Evolutionary conservation across 164 flowering plant species (phyloP).

Genomic region (Vitis rupestris): DNA sequence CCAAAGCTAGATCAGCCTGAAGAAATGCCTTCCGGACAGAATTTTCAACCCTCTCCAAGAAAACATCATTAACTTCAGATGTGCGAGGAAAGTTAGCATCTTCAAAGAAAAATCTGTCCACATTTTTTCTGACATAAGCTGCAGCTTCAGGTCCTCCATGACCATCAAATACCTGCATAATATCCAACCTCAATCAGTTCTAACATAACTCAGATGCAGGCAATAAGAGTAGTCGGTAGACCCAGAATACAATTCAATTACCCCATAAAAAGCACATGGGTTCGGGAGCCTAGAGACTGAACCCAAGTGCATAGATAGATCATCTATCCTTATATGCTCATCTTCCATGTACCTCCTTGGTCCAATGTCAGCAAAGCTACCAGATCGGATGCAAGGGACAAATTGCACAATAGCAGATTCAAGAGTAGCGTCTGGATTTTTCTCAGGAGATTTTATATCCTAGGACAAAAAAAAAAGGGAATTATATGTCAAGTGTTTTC

Average conservation of each 20-base stretch:
- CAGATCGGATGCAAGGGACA: slow-evolving; percentile 49
- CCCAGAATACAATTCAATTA: slow-evolving; percentile 18
- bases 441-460: slow-evolving; percentile 23
- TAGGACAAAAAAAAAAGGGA: slow-evolving; percentile 9
- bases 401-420: slow-evolving; percentile 17
- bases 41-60: slow-evolving; percentile 51
- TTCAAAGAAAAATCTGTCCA: slow-evolving; percentile 60
- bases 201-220: neutral
- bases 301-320: slow-evolving; percentile 41
- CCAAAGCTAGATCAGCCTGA: slow-evolving; percentile 71
- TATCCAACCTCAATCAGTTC: slow-evolving; percentile 3
- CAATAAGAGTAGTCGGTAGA: neutral
- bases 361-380: slow-evolving; percentile 58
- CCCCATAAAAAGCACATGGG: slow-evolving; percentile 83
- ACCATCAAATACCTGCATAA: slow-evolving; percentile 83
- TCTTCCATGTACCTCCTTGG: slow-evolving; percentile 58
- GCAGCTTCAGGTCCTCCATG: slow-evolving; percentile 98
- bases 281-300: slow-evolving; percentile 33
- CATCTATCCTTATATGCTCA: slow-evolving; percentile 57
- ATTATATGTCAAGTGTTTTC: neutral
- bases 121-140: slow-evolving; percentile 65
- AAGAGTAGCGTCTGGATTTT: slow-evolving; percentile 11
- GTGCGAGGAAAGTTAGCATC: slow-evolving; percentile 60
- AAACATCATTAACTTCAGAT: slow-evolving; percentile 43
- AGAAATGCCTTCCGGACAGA: slow-evolving; percentile 65